Evolutionary conservation across 2,329 filamentous ascomycete genomes (phyloP), one percentile per base, ranked within the genome.

Genomic region (Ophiosphaerella korrae): DNA sequence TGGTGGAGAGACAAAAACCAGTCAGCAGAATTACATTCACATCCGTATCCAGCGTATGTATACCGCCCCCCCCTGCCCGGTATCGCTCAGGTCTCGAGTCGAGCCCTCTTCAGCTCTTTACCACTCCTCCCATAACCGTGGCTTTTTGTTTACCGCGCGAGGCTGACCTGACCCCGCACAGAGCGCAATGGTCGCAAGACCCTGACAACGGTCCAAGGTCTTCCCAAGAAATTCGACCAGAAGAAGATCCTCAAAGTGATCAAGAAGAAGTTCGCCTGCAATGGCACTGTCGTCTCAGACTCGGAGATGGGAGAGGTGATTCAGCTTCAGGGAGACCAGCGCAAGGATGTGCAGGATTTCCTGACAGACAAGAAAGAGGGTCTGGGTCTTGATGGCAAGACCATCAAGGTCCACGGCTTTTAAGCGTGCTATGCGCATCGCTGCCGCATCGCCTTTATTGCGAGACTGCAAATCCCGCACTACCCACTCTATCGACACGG

Each of bases 161-260:
- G 50, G 63, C 81, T 84, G 67, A 85, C 75, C 52, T 41, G 45
- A 50, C 58, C 49, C 33, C 49, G 55, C 55, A 66, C 77, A 97
- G 93, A 99, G 83, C 94, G 94, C 82, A 99, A 97, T 97, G 94
- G 94, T 88, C 93, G 94, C 80, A 99, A 99, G 87, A 97, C 94
- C 84, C 85, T 99, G 88, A 99, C 94, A 70, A 99, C 94, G 72
- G 92, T 97, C 75, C 93, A 97, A 86, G 94, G 94, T 80, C 88
- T 99, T 71, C 93, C 93, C 64, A 94, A 93, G 84, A 97, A 97
- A 78, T 97, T 96, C 75, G 92, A 97, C 81, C 92, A 94, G 80
- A 97, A 97, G 87, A 97, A 97, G 83, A 97, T 99, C 76, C 87
- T 97, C 73, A 97, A 97, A 84, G 92, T 96, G 79, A 96, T 97